phyloP scores from a whole-genome alignment of 768 basidiomycete species.

The Mycena vitilis region DNA sequence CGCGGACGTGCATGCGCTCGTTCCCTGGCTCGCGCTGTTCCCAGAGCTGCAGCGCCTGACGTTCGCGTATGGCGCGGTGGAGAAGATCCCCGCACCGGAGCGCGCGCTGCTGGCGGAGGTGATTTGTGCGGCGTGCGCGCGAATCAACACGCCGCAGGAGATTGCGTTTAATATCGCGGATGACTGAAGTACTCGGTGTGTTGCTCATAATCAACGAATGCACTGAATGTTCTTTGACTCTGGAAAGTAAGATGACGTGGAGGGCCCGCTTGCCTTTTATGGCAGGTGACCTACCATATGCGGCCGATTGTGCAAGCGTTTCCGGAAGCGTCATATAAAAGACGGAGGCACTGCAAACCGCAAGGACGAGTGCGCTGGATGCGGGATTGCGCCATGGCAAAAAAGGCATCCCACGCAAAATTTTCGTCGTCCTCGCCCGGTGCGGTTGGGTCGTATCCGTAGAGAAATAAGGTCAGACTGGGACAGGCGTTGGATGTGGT shows the following conservation, averaged over 20 bases:
- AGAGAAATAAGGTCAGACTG: not conserved
- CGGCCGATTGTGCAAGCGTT: no score
- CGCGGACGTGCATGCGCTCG: constrained; percentile 17
- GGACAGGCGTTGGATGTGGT: not conserved
- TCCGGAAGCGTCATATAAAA: no score
- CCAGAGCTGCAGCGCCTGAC: constrained; percentile 11
- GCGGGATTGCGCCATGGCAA: not conserved
- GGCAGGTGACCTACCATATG: no score
- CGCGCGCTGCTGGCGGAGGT: constrained; percentile 7
- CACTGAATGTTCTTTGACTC: no score
- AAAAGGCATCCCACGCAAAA: not conserved
- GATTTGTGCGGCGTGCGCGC: constrained; percentile 13
- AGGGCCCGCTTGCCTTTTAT: no score
- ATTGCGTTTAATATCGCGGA: constrained; percentile 13
- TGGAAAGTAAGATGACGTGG: no score
- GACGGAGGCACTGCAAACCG: not conserved
- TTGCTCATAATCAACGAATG: no score
- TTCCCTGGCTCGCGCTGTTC: constrained; percentile 26
- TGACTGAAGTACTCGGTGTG: not conserved
- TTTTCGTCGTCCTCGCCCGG: not conserved
- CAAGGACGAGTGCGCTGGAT: not conserved
- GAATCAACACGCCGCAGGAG: not conserved
- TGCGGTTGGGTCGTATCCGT: not conserved
- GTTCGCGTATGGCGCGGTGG: constrained; percentile 13
- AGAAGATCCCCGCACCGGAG: constrained; percentile 1